Evolutionary conservation across 768 basidiomycete genomes (phyloP), one percentile per base, ranked within the genome.

Genomic region (Gymnopilus junonius): DNA sequence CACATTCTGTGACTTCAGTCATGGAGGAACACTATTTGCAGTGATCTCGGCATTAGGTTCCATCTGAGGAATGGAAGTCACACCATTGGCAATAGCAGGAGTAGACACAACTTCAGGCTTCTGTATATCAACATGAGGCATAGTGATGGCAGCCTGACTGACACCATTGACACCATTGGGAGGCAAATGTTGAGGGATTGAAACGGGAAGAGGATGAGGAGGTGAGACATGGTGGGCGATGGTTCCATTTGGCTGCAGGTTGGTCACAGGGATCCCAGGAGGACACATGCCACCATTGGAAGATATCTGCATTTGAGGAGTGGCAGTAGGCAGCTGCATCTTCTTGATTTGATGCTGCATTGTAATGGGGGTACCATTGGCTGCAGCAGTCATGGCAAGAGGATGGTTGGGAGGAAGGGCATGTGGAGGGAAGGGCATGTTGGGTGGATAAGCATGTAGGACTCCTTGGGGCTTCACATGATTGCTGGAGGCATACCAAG

Each of bases 221-320:
- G 82, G 76, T 8, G 80, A 74, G 7, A 73, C 66, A 20, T 77
- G 79, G 39, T 76, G 69, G 15, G 78, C 72, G 1, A 74, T 59
- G 35, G 74, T 62, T 73, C 75, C 66, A 72, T 76, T 74, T 55
- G 65, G 61, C 53, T 70, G 65, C 64, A 67, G 31, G 66, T 66
- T 65, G 32, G 76, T 65, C 15, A 77, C 70, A 20, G 82, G 76
- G 4, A 79, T 66, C 0, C 73, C 68, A 12, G 84, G 82, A 0
- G 85, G 83, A 27, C 82, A 2, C n/a, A n/a, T n/a, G n/a, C n/a
- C n/a, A n/a, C n/a, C n/a, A n/a, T n/a, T n/a, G n/a, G n/a, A n/a
- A n/a, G 87, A 86, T 35, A 87, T 86, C 43, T 87, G 83, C 77
- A 87, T 82, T 43, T 87, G 88, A 1, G 87, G 83, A 2, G 84